Evolutionary conservation across 1,284 basidiomycete genomes (phyloP).

Genomic region (Ceraceosorus guamensis): DNA sequence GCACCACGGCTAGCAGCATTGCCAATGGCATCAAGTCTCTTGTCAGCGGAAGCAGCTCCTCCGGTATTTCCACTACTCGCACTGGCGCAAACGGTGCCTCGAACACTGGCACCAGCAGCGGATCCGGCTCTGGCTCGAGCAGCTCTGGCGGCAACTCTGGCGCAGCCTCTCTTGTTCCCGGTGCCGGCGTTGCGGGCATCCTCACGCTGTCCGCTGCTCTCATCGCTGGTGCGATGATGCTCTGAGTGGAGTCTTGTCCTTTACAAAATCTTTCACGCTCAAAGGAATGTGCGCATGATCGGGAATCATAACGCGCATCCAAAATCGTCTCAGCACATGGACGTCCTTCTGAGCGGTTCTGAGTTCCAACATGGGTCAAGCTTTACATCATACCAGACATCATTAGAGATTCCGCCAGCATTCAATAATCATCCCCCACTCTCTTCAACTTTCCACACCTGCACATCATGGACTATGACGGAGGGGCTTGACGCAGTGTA

Average conservation of each 20-base stretch:
- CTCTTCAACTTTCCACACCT: too few relatives aligned
- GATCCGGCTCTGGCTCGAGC: slow-evolving; percentile 1
- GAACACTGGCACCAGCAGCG: not conserved
- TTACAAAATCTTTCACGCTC: too few relatives aligned
- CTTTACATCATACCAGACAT: too few relatives aligned
- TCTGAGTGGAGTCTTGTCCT: slow-evolving; percentile 1
- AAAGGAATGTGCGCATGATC: too few relatives aligned
- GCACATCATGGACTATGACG: too few relatives aligned
- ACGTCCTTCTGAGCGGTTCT: too few relatives aligned
- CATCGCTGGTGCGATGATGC: slow-evolving; percentile 2
- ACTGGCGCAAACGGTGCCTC: not conserved
- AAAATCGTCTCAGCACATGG: too few relatives aligned
- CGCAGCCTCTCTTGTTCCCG: not conserved
- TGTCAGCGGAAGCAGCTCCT: slow-evolving; percentile 12
- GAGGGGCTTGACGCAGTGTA: too few relatives aligned
- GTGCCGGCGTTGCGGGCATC: not conserved
- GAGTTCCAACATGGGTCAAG: too few relatives aligned
- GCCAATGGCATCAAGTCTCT: slow-evolving; percentile 39
- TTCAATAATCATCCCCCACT: too few relatives aligned
- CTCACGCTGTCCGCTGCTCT: slow-evolving; percentile 2
- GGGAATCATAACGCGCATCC: too few relatives aligned
- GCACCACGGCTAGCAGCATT: slow-evolving; percentile 25
- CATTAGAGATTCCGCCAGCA: too few relatives aligned
- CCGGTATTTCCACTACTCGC: slow-evolving; percentile 10
- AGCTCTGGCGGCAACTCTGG: not conserved